Conservation (phyloP, 352 stramenopile species). For the Pythium guiyangense region DNA sequence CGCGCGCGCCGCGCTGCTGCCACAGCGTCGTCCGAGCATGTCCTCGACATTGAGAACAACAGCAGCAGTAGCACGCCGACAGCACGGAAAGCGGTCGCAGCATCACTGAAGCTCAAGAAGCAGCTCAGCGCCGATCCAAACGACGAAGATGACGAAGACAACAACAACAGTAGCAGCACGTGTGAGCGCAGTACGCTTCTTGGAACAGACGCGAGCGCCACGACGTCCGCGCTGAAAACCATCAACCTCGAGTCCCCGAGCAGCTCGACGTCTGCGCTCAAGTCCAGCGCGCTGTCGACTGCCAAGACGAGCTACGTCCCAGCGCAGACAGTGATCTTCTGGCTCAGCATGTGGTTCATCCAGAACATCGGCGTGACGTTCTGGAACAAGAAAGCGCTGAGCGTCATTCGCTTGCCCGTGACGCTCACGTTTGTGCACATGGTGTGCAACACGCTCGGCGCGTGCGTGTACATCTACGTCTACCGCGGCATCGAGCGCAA, state of each 20-base stretch:
- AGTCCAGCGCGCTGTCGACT: conserved; percentile 31
- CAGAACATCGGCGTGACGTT: conserved; percentile 95
- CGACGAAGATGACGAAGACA: not conserved
- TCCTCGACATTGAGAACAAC: not conserved
- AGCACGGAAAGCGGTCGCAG: not conserved
- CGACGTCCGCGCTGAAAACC: conserved; percentile 23
- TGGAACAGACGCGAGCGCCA: not conserved
- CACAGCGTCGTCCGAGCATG: not conserved
- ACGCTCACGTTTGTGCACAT: conserved; percentile 93
- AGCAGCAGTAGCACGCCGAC: not conserved
- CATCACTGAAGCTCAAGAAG: conserved; percentile 2
- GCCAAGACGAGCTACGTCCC: conserved; percentile 70
- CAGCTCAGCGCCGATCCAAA: conserved; percentile 2
- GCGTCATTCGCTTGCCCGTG: conserved; percentile 54
- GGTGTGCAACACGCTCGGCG: conserved; percentile 89
- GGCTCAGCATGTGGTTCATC: conserved; percentile 83
- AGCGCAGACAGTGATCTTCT: conserved; percentile 63
- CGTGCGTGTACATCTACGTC: conserved; percentile 68
- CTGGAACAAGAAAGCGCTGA: conserved; percentile 93
- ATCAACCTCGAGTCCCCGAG: conserved; percentile 20
- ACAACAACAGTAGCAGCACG: no score
- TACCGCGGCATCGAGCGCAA: conserved; percentile 69
- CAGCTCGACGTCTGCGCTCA: conserved; percentile 53
- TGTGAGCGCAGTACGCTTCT: no score
- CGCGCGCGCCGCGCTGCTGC: no score